These are phyloP conservation scores for Globisporangium sylvaticum DNA, from an alignment of 352 stramenopile genomes.

Conservation along the genomic window DNA sequence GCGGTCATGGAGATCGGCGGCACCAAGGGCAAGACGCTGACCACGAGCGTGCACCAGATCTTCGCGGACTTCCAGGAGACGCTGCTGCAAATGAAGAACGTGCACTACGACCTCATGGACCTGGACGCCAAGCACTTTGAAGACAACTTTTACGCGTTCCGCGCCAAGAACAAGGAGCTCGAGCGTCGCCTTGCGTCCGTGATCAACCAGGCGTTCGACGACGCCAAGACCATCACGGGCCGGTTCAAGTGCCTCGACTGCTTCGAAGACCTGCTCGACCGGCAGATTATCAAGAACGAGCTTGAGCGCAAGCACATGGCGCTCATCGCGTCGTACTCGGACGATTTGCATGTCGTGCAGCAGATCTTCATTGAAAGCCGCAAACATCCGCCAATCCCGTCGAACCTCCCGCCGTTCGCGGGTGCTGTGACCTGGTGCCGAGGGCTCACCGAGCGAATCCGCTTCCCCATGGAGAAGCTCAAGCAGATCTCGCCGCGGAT, in stretches of 20 bases:
- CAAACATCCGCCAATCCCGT: slow-evolving; percentile 81
- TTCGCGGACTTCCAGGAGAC: slow-evolving; percentile 84
- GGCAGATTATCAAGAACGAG: slow-evolving; percentile 85
- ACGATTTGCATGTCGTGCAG: slow-evolving; percentile 82
- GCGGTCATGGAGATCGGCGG: slow-evolving; percentile 87
- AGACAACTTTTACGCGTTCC: slow-evolving; percentile 90
- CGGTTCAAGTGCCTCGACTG: slow-evolving; percentile 91
- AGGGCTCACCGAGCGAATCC: slow-evolving; percentile 82
- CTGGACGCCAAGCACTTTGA: slow-evolving; percentile 89
- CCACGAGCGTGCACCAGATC: slow-evolving; percentile 88
- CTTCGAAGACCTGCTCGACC: slow-evolving; percentile 86
- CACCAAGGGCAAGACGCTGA: slow-evolving; percentile 91
- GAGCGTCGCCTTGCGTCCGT: slow-evolving; percentile 84
- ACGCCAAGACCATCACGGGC: slow-evolving; percentile 84
- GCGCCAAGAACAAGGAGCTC: slow-evolving; percentile 85
- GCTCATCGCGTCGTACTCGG: slow-evolving; percentile 75
- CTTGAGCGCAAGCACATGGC: slow-evolving; percentile 84
- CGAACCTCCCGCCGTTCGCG: slow-evolving; percentile 88
- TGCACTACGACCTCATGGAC: slow-evolving; percentile 89
- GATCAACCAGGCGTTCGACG: slow-evolving; percentile 91
- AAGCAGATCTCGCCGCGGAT: slow-evolving; percentile 68
- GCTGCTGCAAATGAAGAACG: slow-evolving; percentile 64
- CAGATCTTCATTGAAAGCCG: slow-evolving; percentile 88
- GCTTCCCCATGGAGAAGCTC: slow-evolving; percentile 88
- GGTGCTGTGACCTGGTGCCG: slow-evolving; percentile 90